Conservation (phyloP, 163 green algal species). For the Chloroidium sp. region DNA sequence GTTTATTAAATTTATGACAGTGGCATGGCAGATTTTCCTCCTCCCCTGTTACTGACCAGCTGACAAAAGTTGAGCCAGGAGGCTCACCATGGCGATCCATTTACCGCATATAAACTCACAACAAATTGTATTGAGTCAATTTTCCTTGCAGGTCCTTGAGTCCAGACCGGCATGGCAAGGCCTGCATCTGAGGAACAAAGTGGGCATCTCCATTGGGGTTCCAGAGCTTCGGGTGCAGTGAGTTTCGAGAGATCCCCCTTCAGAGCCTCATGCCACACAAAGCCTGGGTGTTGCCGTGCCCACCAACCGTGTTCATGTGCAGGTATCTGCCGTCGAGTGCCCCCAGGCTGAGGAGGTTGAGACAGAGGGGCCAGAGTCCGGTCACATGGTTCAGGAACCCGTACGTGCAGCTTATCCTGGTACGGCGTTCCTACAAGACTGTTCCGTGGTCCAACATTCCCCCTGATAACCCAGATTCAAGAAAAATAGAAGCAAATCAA, state of each 20-base stretch:
- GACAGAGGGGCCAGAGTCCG: slow-evolving; percentile 46
- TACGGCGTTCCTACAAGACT: slow-evolving; percentile 12
- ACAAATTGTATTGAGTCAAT: too few species aligned
- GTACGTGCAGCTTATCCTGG: slow-evolving; percentile 54
- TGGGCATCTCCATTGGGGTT: slow-evolving; percentile 44
- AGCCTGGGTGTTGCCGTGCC: not conserved
- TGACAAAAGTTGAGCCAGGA: too few species aligned
- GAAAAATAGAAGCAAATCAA: too few species aligned
- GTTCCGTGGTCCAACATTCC: too few species aligned
- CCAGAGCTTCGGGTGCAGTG: slow-evolving; percentile 53
- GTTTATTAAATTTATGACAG: too few species aligned
- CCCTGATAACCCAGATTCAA: too few species aligned
- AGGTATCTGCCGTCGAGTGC: slow-evolving; percentile 52
- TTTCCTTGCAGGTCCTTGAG: slow-evolving; percentile 47
- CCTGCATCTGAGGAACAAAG: slow-evolving; percentile 56
- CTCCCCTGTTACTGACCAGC: too few species aligned
- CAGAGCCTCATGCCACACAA: not conserved
- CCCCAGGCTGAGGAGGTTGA: slow-evolving; percentile 45
- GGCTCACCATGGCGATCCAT: too few species aligned
- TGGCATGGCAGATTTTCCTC: too few species aligned
- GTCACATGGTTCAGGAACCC: slow-evolving; percentile 75
- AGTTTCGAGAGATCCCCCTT: slow-evolving; percentile 6
- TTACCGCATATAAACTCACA: too few species aligned
- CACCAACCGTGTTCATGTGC: slow-evolving; percentile 2
- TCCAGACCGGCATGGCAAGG: slow-evolving; percentile 39